Base-by-base conservation (phyloP, 257 asterid genomes). In the Marsdenia floribunda region DNA sequence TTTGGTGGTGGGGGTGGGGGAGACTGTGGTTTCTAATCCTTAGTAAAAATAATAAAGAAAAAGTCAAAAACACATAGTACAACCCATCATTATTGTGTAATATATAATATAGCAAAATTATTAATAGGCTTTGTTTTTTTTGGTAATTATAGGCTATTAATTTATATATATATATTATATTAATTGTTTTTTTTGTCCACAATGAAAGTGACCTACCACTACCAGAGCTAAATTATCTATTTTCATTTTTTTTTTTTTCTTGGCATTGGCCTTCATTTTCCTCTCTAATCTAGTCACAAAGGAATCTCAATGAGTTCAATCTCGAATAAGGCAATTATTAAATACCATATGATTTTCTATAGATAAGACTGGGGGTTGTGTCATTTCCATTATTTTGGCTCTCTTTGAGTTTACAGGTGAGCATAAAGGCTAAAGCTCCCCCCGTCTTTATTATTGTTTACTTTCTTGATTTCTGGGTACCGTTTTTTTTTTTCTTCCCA, bases 271-370 rank as follows among this genome's bases (percentile, higher is more conserved):
- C 15, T n/a, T 42, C 64, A 24, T 75, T 73, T 9, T 38, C 29
- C 15, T 50, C 52, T 72, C 60, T 75, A 71, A 75, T 72, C 78
- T 68, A 76, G 75, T 79, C 72, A 59, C 81, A 71, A 74, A 72
- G 83, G 83, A 81, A 86, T 82, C 84, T 76, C 84, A 68, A 82
- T 80, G 76, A 72, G 75, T 78, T 68, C 71, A 79, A 75, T 64
- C 11, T 76, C 70, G n/a, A 72, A 63, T 24, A 53, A 7, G 22
- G 16, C 73, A 76, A 76, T 81, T 67, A 84, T 76, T 24, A 65
- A 29, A 3, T 60, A 47, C n/a, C 19, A 47, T 26, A 76, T 37
- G 14, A 19, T 58, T 74, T 77, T 72, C 47, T 50, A 47, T 38
- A 83, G 85, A 82, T 78, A 85, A 77, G 88, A 70, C 37, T 74